These are phyloP conservation scores for Metschnikowia dekortorum DNA, from an alignment of 805 yeast species.

Conservation along the genomic window DNA sequence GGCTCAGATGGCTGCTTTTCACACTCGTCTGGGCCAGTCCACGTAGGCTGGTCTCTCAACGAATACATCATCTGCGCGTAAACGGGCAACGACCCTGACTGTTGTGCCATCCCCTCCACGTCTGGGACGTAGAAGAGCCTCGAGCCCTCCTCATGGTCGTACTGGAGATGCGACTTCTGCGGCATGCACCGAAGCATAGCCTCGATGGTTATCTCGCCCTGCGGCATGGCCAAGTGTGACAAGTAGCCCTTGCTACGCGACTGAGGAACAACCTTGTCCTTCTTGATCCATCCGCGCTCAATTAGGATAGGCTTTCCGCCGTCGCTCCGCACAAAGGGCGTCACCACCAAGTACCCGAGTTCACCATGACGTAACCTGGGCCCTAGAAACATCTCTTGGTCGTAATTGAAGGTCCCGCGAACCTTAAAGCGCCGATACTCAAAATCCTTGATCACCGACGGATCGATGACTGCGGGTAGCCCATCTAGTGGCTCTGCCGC, in stretches of 20 bases:
- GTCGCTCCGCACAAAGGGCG: constrained; percentile 73
- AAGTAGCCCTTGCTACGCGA: constrained; percentile 47
- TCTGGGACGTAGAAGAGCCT: constrained; percentile 77
- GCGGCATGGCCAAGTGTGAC: constrained; percentile 67
- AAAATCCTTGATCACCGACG: constrained; percentile 64
- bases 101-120: constrained; percentile 71
- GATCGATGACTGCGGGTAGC: constrained; percentile 62
- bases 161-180: constrained; percentile 61
- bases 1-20: neutral
- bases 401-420: constrained; percentile 76
- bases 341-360: constrained; percentile 73
- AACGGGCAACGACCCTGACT: constrained; percentile 63
- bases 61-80: constrained; percentile 73
- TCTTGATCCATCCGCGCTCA: constrained; percentile 90
- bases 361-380: constrained; percentile 69
- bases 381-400: constrained; percentile 86
- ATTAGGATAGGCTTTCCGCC: constrained; percentile 76
- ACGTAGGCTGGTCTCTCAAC: constrained; percentile 59
- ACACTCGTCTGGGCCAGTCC: constrained; percentile 19
- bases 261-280: constrained; percentile 55
- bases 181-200: constrained; percentile 71
- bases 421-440: constrained; percentile 78
- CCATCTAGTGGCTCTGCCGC: constrained; percentile 63
- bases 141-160: constrained; percentile 61
- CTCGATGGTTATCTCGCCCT: constrained; percentile 64